Percentiles rank a stretch among this genome's conserved stretches.
Conservation (phyloP, 768 basidiomycete genomes). For the Mycena latifolia region DNA sequence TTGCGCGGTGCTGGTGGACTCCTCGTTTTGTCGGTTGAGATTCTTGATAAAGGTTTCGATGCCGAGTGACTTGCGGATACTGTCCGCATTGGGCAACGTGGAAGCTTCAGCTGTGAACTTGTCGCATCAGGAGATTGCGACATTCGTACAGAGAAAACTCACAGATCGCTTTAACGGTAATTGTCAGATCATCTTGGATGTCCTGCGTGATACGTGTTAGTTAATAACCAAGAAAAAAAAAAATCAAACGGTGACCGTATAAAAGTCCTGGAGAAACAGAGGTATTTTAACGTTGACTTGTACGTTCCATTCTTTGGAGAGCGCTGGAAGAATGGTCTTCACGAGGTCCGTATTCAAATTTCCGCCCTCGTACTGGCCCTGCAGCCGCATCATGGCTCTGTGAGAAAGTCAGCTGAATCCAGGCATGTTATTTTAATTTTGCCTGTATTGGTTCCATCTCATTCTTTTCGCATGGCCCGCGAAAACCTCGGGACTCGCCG, state of each 20-base stretch:
- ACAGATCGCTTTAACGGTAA: conserved; percentile 6
- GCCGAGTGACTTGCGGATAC: conserved; percentile 13
- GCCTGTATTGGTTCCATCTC: conserved; percentile 36
- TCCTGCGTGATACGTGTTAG: neutral
- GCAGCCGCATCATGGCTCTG: conserved; percentile 32
- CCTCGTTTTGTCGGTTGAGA: neutral
- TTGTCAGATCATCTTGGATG: neutral
- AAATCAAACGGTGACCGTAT: neutral
- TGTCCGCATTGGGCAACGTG: too few species aligned
- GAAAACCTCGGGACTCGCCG: conserved; percentile 15
- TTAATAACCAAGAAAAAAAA: neutral
- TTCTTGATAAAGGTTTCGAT: conserved; percentile 4
- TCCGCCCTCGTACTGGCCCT: conserved; percentile 20
- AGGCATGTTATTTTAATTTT: neutral
- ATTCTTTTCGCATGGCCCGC: neutral
- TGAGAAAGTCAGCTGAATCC: neutral
- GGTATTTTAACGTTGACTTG: neutral
- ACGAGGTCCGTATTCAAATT: conserved; percentile 26
- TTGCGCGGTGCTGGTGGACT: conserved; percentile 5
- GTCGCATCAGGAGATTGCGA: neutral
- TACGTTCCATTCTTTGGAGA: neutral
- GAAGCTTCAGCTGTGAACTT: neutral
- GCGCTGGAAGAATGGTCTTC: neutral
- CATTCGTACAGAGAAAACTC: neutral
- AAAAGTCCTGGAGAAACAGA: neutral